Evolutionary conservation across 768 basidiomycete genomes (phyloP), one percentile per base, ranked within the genome.

Genomic region (Fibroporia radiculosa): DNA sequence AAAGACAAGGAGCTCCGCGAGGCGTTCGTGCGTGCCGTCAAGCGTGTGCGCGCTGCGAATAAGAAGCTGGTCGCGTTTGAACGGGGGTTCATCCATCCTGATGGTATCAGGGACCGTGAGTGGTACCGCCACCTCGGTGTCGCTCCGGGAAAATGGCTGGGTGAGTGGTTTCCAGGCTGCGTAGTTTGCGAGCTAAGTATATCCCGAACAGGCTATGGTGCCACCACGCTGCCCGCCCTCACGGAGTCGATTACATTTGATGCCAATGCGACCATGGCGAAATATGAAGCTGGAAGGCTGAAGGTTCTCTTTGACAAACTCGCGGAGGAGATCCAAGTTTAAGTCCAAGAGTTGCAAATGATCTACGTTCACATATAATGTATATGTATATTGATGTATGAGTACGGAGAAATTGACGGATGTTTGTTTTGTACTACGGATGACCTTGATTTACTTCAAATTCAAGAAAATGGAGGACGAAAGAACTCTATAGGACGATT

Each of bases 111-210:
- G 52, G 79, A 82, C 43, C 72, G 86, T 25, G 83, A 88, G 59
- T 93, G 91, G 91, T 95, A 85, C 60, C 78, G 70, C 56, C 84
- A 92, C 63, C 72, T 91, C 13, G 90, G 75, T 38, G 86, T 91
- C 33, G 88, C 91, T 2, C 91, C 92, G 24, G 91, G 90, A 29
- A 82, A 87, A 61, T 83, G 83, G 79, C 77, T 84, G 31, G 83
- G 84, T 85, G 52, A 53, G 73, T 63, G 23, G 22, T 13, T 20
- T 28, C n/a, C n/a, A n/a, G n/a, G 14, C 11, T 40, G 22, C 3
- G 11, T 18, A 10, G 23, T 23, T n/a, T 16, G 6, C 40, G 3
- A n/a, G 19, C 8, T 22, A 8, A 10, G 45, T 25, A 36, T 33
- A 28, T 8, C 24, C 19, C n/a, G 41, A 24, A 24, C 54, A 86